Evolutionary conservation across 2,329 filamentous ascomycete species (phyloP), one percentile per base, ranked within the genome.

Genomic region (Lasiodiplodia sp.): DNA sequence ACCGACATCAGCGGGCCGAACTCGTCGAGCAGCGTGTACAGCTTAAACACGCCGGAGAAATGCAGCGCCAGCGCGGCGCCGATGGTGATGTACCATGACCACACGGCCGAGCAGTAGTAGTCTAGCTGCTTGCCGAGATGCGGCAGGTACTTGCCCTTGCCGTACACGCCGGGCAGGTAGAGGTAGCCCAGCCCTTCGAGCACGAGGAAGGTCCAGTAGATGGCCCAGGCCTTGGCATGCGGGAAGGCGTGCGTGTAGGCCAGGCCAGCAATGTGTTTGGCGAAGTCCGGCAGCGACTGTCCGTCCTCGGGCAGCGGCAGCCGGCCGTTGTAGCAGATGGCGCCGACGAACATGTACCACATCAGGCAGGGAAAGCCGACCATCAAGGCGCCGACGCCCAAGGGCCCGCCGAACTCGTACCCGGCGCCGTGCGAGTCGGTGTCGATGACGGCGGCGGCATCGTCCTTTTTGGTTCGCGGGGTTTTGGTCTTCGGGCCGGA

Each of bases 261-360:
- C 69, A 97, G 84, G 70, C 89, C 76, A 71, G 82, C 86, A 78
- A 98, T 81, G 73, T 96, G 89, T 69, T 84, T 81, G 66, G 87
- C 85, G 78, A 97, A 98, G n/a, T 94, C 89, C 11, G 76, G 72
- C 78, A 88, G 88, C 72, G 85, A 89, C 83, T 97, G 86, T 51
- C 87, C 91, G 47, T 87, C 78, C 1, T 82, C 82, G 0, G 89
- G 92, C 47, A 84, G 82, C 18, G 96, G 96, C 63, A 97, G 85
- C 71, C 92, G 89, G 73, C 95, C 95, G 77, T 94, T 84, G 82
- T 97, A 98, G 82, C 95, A 97, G 62, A 90, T 94, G 31, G 95
- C 92, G 62, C 96, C 96, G 79, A 97, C 91, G 94, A 94, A 98
- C 94, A 98, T 97, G 83, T 97, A 98, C 87, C 93, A 97, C 95